These are phyloP conservation scores for Corylus avellana DNA, from an alignment of 306 rosid genomes.

Conservation along the genomic window DNA sequence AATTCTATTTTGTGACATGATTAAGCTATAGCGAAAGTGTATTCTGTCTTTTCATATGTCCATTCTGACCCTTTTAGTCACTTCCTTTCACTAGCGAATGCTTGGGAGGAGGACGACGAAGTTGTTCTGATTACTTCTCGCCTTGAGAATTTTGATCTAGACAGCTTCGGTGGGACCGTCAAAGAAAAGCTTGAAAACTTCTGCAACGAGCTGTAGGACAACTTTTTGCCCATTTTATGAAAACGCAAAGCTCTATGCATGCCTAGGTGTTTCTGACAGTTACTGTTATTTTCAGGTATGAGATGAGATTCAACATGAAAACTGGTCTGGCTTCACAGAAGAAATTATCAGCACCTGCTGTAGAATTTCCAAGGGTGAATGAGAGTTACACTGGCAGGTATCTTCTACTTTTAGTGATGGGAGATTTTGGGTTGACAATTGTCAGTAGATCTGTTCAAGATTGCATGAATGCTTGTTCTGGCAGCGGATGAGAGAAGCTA, in stretches of 20 bases:
- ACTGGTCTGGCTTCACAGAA: constrained; percentile 75
- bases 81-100: constrained; percentile 60
- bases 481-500: background rate
- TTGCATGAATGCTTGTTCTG: background rate
- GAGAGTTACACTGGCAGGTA: constrained; percentile 95
- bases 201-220: constrained; percentile 69
- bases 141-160: constrained; percentile 65
- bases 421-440: constrained; percentile 7
- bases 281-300: constrained; percentile 59
- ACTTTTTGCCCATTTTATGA: constrained; percentile 13
- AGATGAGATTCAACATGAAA: constrained; percentile 88
- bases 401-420: constrained; percentile 4
- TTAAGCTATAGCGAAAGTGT: constrained; percentile 4
- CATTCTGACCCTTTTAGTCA: constrained; percentile 28
- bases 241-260: constrained; percentile 7
- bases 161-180: constrained; percentile 58
- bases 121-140: constrained; percentile 91
- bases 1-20: background rate
- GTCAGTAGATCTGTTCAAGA: background rate
- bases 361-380: constrained; percentile 93
- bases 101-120: constrained; percentile 98
- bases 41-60: constrained; percentile 6
- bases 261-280: constrained; percentile 21
- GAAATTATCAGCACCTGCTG: constrained; percentile 68
- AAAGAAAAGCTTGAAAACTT: constrained; percentile 80